Evolutionary conservation across 495 filamentous ascomycete genomes (phyloP).

Genomic region (Daldinia decipiens): DNA sequence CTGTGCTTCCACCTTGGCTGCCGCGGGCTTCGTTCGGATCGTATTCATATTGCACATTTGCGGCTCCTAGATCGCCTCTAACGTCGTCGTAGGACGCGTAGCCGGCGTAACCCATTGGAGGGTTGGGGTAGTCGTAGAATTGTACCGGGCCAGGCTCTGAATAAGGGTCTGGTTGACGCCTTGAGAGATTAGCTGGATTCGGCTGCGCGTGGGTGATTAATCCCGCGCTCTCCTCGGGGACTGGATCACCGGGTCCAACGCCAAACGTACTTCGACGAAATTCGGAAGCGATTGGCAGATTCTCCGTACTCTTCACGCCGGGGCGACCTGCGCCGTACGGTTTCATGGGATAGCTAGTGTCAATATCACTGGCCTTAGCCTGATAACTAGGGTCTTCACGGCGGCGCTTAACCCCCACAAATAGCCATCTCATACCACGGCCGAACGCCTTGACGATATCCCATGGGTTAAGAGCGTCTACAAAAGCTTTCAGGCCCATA

Average conservation of each 20-base stretch:
- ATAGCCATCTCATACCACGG: conserved; percentile 81
- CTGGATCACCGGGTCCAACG: conserved; percentile 28
- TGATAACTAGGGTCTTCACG: conserved; percentile 58
- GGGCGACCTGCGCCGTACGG: conserved; percentile 33
- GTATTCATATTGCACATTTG: conserved; percentile 36
- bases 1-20: conserved; percentile 30
- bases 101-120: conserved; percentile 6
- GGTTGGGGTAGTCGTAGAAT: conserved; percentile 42
- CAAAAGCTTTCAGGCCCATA: conserved; percentile 69
- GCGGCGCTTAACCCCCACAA: conserved; percentile 71
- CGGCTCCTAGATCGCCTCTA: conserved; percentile 46
- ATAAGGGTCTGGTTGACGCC: conserved; percentile 33
- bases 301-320: conserved; percentile 48
- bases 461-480: conserved; percentile 83
- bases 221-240: conserved; percentile 57
- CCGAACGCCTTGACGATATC: conserved; percentile 83
- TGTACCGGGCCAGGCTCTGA: conserved; percentile 36
- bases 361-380: conserved; percentile 44
- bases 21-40: conserved; percentile 23
- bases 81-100: conserved; percentile 41
- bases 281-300: conserved; percentile 55
- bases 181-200: conserved; percentile 48
- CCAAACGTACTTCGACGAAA: conserved; percentile 56
- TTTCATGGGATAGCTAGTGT: conserved; percentile 49
- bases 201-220: conserved; percentile 61